Evolutionary conservation across 2,329 filamentous ascomycete genomes (phyloP).

Genomic region (Nannizziopsis arthrosporioides): DNA sequence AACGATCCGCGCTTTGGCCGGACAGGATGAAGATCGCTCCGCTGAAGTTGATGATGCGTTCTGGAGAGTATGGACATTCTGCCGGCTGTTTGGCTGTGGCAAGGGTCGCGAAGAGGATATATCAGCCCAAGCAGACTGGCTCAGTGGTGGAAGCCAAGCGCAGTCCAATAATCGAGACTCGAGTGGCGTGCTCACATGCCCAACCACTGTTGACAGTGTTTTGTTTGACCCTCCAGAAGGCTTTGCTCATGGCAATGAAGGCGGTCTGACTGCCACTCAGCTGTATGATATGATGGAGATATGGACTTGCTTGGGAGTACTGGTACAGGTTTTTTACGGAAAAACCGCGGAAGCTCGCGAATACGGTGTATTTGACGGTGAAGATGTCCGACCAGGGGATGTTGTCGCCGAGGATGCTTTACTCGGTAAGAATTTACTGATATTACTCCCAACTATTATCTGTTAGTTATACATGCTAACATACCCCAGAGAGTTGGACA

Average conservation of each 20-base stretch:
- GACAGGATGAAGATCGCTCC: constrained; percentile 35
- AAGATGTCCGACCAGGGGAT: constrained; percentile 37
- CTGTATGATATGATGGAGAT: constrained; percentile 55
- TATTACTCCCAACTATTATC: not conserved
- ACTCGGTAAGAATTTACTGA: constrained; percentile 36
- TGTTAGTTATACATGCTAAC: constrained; percentile 7
- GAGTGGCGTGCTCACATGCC: constrained; percentile 39
- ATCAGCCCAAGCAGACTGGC: constrained; percentile 51
- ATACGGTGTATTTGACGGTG: constrained; percentile 46
- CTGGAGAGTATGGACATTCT: constrained; percentile 57
- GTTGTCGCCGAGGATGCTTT: constrained; percentile 38
- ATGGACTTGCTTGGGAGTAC: constrained; percentile 48
- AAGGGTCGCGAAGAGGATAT: constrained; percentile 50
- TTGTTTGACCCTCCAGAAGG: constrained; percentile 45
- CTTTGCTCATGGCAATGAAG: constrained; percentile 47
- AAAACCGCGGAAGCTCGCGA: constrained; percentile 44
- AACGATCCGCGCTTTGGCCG: constrained; percentile 44
- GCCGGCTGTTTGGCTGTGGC: constrained; percentile 48
- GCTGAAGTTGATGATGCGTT: constrained; percentile 49
- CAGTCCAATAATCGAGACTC: constrained; percentile 36
- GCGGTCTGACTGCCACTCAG: constrained; percentile 44
- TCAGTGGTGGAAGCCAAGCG: constrained; percentile 46
- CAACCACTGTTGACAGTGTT: constrained; percentile 42
- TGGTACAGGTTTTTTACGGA: constrained; percentile 46
- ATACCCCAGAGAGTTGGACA: constrained; percentile 47